phyloP scores from a whole-genome alignment of 2,329 filamentous ascomycete species.

The Colletotrichum tamarilloi region DNA sequence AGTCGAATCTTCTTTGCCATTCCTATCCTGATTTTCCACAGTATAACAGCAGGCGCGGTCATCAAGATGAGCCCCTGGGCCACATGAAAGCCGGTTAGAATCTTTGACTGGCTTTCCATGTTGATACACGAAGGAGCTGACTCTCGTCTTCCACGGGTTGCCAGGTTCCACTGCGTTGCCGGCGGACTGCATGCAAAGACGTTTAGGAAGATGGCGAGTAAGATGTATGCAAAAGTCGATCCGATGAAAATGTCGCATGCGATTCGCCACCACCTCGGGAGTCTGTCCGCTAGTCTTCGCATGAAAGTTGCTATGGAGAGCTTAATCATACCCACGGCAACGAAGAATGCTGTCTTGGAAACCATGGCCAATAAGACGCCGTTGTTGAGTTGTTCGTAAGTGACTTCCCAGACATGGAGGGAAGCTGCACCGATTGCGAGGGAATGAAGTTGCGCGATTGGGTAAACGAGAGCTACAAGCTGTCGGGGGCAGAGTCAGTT shows the following conservation, averaged over 20 bases:
- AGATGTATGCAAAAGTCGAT: conserved; percentile 42
- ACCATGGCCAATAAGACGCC: conserved; percentile 40
- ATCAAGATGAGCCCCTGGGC: conserved; percentile 47
- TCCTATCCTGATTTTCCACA: conserved; percentile 47
- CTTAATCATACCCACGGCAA: conserved; percentile 48
- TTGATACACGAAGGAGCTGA: conserved; percentile 38
- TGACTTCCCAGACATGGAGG: conserved; percentile 45
- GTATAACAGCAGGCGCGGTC: conserved; percentile 46
- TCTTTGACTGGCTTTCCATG: conserved; percentile 36
- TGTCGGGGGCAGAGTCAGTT: conserved; percentile 12
- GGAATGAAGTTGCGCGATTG: conserved; percentile 41
- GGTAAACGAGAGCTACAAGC: conserved; percentile 41
- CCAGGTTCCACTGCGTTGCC: conserved; percentile 41
- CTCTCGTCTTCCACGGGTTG: conserved; percentile 39
- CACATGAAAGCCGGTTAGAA: conserved; percentile 46
- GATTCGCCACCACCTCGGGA: conserved; percentile 42
- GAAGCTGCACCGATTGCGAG: conserved; percentile 41
- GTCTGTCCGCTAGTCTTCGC: conserved; percentile 46
- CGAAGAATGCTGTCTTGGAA: conserved; percentile 42
- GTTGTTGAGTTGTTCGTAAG: conserved; percentile 45
- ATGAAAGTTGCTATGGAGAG: conserved; percentile 50
- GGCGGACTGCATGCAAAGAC: conserved; percentile 44
- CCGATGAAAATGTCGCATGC: conserved; percentile 46
- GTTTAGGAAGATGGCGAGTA: conserved; percentile 44
- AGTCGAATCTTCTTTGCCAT: conserved; percentile 44